Evolutionary conservation across 225 moss, liverwort and hornwort species (phyloP).

Genomic region (Climacium dendroides): DNA sequence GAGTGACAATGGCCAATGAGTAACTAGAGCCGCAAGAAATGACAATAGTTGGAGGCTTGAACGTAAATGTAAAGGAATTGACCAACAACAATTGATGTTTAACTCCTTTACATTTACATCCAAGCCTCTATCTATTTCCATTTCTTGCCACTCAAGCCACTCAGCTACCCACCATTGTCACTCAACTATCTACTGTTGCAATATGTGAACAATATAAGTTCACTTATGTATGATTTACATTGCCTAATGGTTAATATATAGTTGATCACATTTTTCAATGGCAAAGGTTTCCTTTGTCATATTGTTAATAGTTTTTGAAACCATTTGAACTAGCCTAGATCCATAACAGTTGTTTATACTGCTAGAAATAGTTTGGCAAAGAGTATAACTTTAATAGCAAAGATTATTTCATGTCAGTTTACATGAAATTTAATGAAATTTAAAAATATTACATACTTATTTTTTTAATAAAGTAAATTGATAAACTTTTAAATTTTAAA

Average conservation of each 20-base stretch:
- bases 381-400: background rate
- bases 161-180: fast-evolving
- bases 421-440: background rate
- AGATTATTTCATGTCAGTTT: background rate
- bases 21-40: too few relatives aligned
- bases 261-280: background rate
- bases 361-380: fast-evolving
- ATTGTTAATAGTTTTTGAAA: background rate
- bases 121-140: background rate
- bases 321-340: background rate
- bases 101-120: background rate
- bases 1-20: background rate
- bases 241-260: background rate
- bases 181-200: fast-evolving
- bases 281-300: background rate
- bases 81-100: fast-evolving
- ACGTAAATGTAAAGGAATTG: too few relatives aligned
- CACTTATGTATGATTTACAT: background rate
- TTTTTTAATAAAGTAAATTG: background rate
- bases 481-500: background rate
- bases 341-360: background rate
- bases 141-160: background rate
- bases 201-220: background rate
- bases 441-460: background rate
- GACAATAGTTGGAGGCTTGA: too few relatives aligned